A percentile compares a stretch with the other conserved stretches of the same genome.
These are phyloP conservation scores for Pseudogymnoascus sp. DNA, from an alignment of 2,329 filamentous ascomycete species.

Conservation along the genomic window DNA sequence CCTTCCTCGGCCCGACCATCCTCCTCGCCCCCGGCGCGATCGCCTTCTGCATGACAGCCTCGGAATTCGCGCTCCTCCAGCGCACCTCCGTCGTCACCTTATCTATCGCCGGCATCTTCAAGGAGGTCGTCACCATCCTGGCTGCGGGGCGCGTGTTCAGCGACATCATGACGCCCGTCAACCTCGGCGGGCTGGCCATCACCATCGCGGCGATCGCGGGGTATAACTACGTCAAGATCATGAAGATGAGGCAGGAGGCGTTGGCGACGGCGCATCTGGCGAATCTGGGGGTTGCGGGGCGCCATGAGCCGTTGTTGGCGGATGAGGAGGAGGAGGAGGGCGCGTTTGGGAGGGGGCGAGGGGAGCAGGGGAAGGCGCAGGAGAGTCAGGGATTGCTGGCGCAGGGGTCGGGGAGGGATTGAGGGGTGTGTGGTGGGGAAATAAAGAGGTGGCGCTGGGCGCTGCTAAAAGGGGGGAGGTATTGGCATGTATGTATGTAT, in stretches of 20 bases:
- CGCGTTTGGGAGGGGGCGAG: too few species aligned
- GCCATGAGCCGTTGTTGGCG: neutral
- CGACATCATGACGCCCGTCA: slow-evolving; percentile 78
- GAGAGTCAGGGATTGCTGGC: neutral
- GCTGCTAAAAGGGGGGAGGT: neutral
- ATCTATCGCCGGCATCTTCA: slow-evolving; percentile 96
- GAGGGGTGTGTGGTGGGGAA: neutral
- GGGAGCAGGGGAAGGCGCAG: neutral
- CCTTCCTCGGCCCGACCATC: slow-evolving; percentile 57
- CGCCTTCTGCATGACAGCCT: slow-evolving; percentile 93
- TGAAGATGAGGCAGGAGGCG: slow-evolving; percentile 76
- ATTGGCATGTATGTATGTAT: neutral
- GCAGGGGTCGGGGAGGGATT: neutral
- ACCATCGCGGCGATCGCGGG: slow-evolving; percentile 78
- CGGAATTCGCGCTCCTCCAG: slow-evolving; percentile 90
- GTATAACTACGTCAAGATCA: slow-evolving; percentile 94
- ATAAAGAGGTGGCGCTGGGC: neutral
- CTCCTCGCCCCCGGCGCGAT: slow-evolving; percentile 84
- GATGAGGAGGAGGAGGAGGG: neutral
- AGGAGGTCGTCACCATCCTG: slow-evolving; percentile 92
- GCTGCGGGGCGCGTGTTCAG: slow-evolving; percentile 83
- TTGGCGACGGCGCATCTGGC: slow-evolving; percentile 38
- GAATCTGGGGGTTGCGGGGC: slow-evolving; percentile 6
- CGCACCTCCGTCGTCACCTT: slow-evolving; percentile 93
- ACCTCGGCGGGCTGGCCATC: slow-evolving; percentile 76